Evolutionary conservation across 805 yeast species (phyloP), one percentile per base, ranked within the genome.

Genomic region (Clavispora carvajalis): DNA sequence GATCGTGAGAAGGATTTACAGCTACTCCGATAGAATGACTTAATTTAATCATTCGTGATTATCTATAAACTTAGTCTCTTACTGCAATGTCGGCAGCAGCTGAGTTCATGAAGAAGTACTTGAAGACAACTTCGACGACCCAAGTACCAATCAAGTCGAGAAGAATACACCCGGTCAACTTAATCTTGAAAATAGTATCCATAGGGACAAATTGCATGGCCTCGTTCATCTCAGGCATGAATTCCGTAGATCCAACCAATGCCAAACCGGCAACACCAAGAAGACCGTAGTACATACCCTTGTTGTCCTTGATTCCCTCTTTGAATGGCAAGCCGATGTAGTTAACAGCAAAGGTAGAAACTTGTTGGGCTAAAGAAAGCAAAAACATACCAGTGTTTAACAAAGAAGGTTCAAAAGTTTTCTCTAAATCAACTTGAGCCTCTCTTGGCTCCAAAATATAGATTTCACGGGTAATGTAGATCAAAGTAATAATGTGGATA

Each of bases 281-380:
- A 42, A 93, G 74, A 18, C 99, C 99, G 53, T 87, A 91, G 68
- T 84, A 91, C 98, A 93, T 93, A 50, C 97, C 98, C 65, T 82
- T 85, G 68, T 93, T 93, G 62, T 85, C 95, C 39, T 71, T 73
- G 54, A 93, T 84, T 42, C 87, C 79, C 67, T 93, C 96, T 62
- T 95, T 83, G 71, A 93, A 93, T 41, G 99, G 99, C 52, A 85
- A 81, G 40, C 99, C 99, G 69, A 88, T 95, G 65, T 93, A 93
- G 68, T 93, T 93, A 43, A 93, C 96, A 16, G 96, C 96, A 71
- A 90, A 93, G 0, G 99, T 93, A 12, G 97, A 87, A 39, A 93
- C 95, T 65, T 93, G 96, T 71, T 93, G 98, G 15, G 95, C 91
- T 55, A 93, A 75, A 64, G 90, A 97, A 42, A 93, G 76, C 60